Evolutionary conservation across 2,329 filamentous ascomycete species (phyloP).

Genomic region (Aspergillus nomiae): DNA sequence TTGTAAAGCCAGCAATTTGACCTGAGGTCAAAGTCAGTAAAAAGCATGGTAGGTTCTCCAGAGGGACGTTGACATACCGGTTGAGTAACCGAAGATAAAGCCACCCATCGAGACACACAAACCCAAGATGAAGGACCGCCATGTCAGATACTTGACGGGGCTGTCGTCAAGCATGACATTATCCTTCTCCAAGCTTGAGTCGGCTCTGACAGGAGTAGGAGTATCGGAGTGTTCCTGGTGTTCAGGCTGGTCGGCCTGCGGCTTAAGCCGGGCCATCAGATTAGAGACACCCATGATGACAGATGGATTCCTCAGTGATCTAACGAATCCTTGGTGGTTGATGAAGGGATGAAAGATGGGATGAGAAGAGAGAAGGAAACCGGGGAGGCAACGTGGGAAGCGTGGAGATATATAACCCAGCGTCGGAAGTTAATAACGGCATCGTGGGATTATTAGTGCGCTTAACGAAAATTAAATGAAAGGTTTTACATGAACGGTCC

Average conservation of each 20-base stretch:
- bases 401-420: conserved; percentile 27
- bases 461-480: conserved; percentile 12
- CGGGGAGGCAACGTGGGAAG: conserved; percentile 13
- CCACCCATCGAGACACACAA: conserved; percentile 51
- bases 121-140: conserved; percentile 46
- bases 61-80: conserved; percentile 31
- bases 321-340: conserved; percentile 3
- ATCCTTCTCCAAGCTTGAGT: conserved; percentile 38
- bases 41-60: conserved; percentile 1
- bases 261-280: conserved; percentile 33
- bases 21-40: conserved; percentile 21
- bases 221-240: conserved; percentile 37
- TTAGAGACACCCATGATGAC: conserved; percentile 33
- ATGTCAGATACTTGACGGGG: conserved; percentile 46
- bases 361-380: conserved; percentile 11
- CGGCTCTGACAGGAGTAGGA: conserved; percentile 34
- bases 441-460: conserved; percentile 16
- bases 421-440: conserved; percentile 21
- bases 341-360: conserved; percentile 5
- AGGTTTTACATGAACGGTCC: conserved; percentile 9
- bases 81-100: conserved; percentile 50
- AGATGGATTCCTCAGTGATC: conserved; percentile 5
- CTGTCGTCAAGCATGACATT: conserved; percentile 40
- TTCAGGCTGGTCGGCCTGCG: conserved; percentile 28
- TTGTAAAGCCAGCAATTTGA: conserved; percentile 49